Evolutionary conservation across 192 early-diverging fungal species (phyloP).

Genomic region (Podila horticola): DNA sequence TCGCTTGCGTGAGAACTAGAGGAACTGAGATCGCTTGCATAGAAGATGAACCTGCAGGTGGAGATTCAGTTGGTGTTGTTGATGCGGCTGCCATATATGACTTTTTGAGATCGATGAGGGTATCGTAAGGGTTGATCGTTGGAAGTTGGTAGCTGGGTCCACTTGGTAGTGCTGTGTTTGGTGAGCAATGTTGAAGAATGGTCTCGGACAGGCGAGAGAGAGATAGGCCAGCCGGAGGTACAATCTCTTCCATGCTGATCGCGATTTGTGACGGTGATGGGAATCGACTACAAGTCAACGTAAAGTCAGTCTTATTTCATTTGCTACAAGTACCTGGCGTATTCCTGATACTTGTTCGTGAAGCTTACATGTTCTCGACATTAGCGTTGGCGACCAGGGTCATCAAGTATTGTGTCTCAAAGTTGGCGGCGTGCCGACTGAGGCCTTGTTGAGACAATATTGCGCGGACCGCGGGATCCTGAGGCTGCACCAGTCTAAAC

Average conservation of each 20-base stretch:
- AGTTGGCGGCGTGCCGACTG: conserved; percentile 3
- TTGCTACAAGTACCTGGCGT: neutral
- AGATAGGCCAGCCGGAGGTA: neutral
- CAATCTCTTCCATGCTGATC: neutral
- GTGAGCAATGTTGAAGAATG: conserved; percentile 16
- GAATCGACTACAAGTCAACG: conserved; percentile 12
- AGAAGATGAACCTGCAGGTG: neutral
- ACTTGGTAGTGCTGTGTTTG: neutral
- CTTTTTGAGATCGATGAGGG: conserved; percentile 3
- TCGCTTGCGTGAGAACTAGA: no score
- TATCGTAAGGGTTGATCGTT: conserved; percentile 17
- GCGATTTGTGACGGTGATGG: conserved; percentile 18
- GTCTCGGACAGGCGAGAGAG: conserved; percentile 19
- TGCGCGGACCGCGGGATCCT: neutral
- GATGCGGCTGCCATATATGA: neutral
- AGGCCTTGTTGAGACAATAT: neutral
- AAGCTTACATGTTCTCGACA: neutral
- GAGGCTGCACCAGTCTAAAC: conserved; percentile 10
- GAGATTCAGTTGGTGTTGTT: neutral
- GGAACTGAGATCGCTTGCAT: no score
- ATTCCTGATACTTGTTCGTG: neutral
- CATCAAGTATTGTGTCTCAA: conserved; percentile 25
- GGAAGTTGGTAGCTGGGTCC: conserved; percentile 10
- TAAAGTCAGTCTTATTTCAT: neutral
- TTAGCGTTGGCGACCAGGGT: conserved; percentile 18